Conservation (phyloP, 2,329 filamentous ascomycete genomes). For the Colletotrichum falcatum region DNA sequence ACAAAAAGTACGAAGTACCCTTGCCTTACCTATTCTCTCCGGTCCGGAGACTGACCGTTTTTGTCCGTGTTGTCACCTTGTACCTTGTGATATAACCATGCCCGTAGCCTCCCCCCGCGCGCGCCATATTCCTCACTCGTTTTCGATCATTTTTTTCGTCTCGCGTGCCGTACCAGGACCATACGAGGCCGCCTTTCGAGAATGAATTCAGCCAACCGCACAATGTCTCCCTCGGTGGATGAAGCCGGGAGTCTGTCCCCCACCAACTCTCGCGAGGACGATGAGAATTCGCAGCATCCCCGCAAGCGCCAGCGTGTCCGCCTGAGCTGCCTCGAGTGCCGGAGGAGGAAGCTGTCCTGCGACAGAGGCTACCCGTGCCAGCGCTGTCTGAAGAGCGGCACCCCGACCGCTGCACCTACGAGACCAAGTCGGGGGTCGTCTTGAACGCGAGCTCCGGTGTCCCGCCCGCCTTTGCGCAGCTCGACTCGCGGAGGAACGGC, state of each 20-base stretch:
- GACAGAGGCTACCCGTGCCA: conserved; percentile 72
- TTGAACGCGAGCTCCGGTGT: conserved; percentile 61
- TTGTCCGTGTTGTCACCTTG: conserved; percentile 35
- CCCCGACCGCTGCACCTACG: conserved; percentile 70
- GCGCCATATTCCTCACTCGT: conserved; percentile 22
- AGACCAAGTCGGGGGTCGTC: conserved; percentile 65
- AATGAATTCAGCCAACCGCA: conserved; percentile 23
- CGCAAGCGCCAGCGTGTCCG: conserved; percentile 71
- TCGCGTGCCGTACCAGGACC: background rate
- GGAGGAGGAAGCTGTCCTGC: conserved; percentile 70
- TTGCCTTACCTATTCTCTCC: no score
- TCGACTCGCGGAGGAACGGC: conserved; percentile 52
- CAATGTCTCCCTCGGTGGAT: conserved; percentile 45
- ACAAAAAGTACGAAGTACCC: conserved; percentile 31
- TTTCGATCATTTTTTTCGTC: conserved; percentile 31
- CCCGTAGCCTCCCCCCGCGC: conserved; percentile 20
- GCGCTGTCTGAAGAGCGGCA: conserved; percentile 72
- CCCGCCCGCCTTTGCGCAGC: conserved; percentile 56
- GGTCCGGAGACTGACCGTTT: conserved; percentile 34
- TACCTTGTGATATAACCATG: conserved; percentile 40
- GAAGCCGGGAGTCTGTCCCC: conserved; percentile 41
- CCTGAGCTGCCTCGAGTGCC: conserved; percentile 71
- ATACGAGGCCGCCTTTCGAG: conserved; percentile 6
- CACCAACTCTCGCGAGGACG: conserved; percentile 43
- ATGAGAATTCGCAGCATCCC: conserved; percentile 51